Conservation (phyloP, 148 eudicot genomes). For the Polygonum aviculare region DNA sequence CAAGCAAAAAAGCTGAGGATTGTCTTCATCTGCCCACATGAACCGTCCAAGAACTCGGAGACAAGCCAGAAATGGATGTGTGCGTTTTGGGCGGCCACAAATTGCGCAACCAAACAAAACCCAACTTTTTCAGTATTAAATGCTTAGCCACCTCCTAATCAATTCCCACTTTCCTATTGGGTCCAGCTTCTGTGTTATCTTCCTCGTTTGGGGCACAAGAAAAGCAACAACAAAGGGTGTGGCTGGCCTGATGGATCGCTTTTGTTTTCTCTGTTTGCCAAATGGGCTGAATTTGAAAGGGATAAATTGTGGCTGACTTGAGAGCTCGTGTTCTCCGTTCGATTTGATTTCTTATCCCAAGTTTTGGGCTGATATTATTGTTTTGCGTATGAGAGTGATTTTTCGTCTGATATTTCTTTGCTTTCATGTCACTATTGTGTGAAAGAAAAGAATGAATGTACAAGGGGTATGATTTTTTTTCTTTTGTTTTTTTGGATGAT, state of each 20-base stretch:
- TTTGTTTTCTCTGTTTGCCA: background rate
- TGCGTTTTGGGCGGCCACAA: background rate
- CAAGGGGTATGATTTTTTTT: background rate
- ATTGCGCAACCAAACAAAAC: background rate
- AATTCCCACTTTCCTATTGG: background rate
- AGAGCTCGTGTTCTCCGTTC: background rate
- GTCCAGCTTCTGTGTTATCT: background rate
- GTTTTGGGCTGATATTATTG: background rate
- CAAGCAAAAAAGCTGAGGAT: background rate
- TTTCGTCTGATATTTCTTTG: background rate
- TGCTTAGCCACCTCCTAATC: conserved; percentile 3
- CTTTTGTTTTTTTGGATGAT: background rate
- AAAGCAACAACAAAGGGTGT: background rate
- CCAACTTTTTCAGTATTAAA: background rate
- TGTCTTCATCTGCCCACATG: conserved; percentile 5
- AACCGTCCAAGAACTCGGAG: background rate
- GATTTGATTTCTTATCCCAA: background rate
- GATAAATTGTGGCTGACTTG: background rate
- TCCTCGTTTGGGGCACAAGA: background rate
- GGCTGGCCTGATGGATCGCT: background rate
- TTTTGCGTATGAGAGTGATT: too few relatives aligned
- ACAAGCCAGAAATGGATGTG: conserved; percentile 2
- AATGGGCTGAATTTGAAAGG: background rate
- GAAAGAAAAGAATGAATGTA: background rate
- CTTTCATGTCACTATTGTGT: background rate